Base-by-base conservation (phyloP, 768 basidiomycete genomes). In the Coprinopsis sp. region DNA sequence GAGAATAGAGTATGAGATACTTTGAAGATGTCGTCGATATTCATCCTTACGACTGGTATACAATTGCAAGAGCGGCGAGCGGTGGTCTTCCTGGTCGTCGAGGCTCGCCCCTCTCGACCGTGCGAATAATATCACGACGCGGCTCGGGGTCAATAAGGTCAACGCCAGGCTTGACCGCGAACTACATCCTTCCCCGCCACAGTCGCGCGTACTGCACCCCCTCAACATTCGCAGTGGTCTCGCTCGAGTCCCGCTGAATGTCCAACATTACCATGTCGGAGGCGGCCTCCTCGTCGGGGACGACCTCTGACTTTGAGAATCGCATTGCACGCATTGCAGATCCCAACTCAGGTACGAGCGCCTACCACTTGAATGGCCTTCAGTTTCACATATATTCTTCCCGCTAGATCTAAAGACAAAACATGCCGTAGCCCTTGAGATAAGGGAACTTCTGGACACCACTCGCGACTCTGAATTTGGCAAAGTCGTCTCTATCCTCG, bases 391-490 rank as follows among this genome's bases (percentile, higher is more conserved):
- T 27, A 51, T 23, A 33, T 28, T 6, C 33, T n/a, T 14, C 19
- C 28, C 54, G 6, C 6, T 28, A 90, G 87, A 88, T 65, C 74
- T 87, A 53, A 78, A 79, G 49, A 78, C 78, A 2, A 88, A 87
- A 64, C 76, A 79, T 62, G 68, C 68, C 3, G 77, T 81, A n/a
- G 85, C 86, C 49, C 77, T 73, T 48, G 89, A 91, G 61, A 79
- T 92, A 49, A 77, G 87, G 47, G 88, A 91, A 61, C 78, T 83
- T 70, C 73, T 92, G 53, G 90, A 92, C 56, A 81, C 81, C 13
- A 78, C 87, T 31, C 74, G 85, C 46, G 90, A 91, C 50, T 69
- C 77, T 14, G 90, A 92, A 52, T 79, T 82, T 13, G 68, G 76
- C 31, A 79, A 83, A 18, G 81, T 82, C 27, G 71, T 90, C 18